Percentiles rank a stretch among this genome's conserved stretches.
Evolutionary conservation across 352 stramenopile genomes (phyloP).

Genomic region (Thalassiosira hispida): DNA sequence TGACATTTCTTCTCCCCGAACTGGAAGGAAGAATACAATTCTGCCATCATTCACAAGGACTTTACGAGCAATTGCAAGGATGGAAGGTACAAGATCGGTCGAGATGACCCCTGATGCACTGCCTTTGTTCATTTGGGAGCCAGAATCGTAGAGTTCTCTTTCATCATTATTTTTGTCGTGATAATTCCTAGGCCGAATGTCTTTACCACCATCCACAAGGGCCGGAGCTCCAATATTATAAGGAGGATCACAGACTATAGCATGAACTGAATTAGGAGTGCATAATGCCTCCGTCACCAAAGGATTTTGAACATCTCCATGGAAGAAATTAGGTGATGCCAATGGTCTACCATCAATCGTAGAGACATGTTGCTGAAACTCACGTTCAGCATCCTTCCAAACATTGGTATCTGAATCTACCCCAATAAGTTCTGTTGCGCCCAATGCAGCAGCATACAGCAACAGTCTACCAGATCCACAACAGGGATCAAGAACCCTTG

Average conservation of each 20-base stretch:
- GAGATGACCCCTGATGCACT: neutral
- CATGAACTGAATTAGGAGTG: slow-evolving; percentile 33
- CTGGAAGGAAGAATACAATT: slow-evolving; percentile 52
- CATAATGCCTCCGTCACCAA: slow-evolving; percentile 30
- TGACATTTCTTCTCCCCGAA: slow-evolving; percentile 34
- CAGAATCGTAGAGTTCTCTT: neutral
- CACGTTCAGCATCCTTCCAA: slow-evolving; percentile 22
- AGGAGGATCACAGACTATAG: slow-evolving; percentile 51
- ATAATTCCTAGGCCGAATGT: slow-evolving; percentile 44
- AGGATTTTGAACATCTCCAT: slow-evolving; percentile 39
- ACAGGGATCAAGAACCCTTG: slow-evolving; percentile 45
- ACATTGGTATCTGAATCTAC: slow-evolving; percentile 44
- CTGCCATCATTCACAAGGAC: slow-evolving; percentile 44
- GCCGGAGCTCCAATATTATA: slow-evolving; percentile 56
- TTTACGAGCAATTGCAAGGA: slow-evolving; percentile 34
- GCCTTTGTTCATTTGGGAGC: neutral
- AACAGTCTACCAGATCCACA: slow-evolving; percentile 49
- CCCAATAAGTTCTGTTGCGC: slow-evolving; percentile 32
- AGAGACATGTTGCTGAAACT: slow-evolving; percentile 25
- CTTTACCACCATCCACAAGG: slow-evolving; percentile 30
- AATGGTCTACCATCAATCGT: neutral
- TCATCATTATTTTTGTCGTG: slow-evolving; percentile 24
- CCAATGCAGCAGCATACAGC: slow-evolving; percentile 42
- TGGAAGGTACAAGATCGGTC: slow-evolving; percentile 21
- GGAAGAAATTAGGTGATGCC: slow-evolving; percentile 35